phyloP scores from a whole-genome alignment of 495 filamentous ascomycete species.

The Cercophora samala region DNA sequence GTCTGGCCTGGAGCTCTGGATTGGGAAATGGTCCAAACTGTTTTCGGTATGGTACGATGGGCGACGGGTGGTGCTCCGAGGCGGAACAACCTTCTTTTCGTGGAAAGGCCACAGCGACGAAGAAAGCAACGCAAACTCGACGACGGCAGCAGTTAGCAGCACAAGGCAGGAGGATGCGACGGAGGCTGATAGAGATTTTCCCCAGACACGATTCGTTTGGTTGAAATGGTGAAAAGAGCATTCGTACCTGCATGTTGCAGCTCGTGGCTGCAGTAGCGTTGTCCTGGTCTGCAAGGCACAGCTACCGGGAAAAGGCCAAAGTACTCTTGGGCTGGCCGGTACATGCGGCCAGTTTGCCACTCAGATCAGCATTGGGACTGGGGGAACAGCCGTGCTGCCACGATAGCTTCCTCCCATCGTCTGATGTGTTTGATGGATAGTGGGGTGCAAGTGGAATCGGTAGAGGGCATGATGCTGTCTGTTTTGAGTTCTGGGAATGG shows the following conservation, averaged over 20 bases:
- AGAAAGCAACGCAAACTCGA: neutral
- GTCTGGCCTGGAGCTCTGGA: neutral
- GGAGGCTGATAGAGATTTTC: slow-evolving; percentile 14
- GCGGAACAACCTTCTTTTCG: neutral
- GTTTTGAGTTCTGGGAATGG: too few species aligned
- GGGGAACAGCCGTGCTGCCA: neutral
- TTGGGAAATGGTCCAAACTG: slow-evolving; percentile 8
- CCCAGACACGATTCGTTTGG: slow-evolving; percentile 11
- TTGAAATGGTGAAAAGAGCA: slow-evolving; percentile 15
- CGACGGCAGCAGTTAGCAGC: neutral
- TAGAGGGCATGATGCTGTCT: neutral
- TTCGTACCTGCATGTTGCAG: slow-evolving; percentile 31
- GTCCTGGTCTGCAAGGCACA: slow-evolving; percentile 22
- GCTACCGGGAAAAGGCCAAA: slow-evolving; percentile 1
- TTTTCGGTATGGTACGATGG: neutral
- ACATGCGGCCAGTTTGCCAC: slow-evolving; percentile 8
- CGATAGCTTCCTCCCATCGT: slow-evolving; percentile 1
- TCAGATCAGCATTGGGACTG: neutral
- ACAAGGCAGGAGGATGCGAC: slow-evolving; percentile 13
- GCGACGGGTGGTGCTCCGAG: neutral
- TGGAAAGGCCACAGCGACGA: neutral
- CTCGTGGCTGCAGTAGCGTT: slow-evolving; percentile 15
- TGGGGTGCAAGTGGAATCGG: neutral
- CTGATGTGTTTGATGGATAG: neutral
- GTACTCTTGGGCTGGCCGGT: neutral